Base-by-base conservation (phyloP, 2,329 filamentous ascomycete genomes). In the Botrytis pseudocinerea region DNA sequence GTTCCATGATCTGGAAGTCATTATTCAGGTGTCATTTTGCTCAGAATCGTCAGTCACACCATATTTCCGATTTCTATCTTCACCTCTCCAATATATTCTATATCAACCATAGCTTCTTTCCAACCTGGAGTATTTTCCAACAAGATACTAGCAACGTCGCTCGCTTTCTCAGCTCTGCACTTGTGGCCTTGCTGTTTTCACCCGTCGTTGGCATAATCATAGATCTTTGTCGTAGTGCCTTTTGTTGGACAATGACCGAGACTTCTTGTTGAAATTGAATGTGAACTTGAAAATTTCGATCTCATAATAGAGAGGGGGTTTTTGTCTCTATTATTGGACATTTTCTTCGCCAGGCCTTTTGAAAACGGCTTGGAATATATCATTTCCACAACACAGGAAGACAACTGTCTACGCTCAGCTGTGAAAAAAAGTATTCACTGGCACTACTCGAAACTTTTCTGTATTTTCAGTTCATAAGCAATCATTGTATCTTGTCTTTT, bases 61-160 rank as follows among this genome's bases (percentile, higher is more conserved):
- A 92, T 83, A 9, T 90, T 90, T 78, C 94, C 90, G 4, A 87
- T 84, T 75, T 90, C 88, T 78, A 93, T 90, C 82, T 92, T 92
- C 71, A 94, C 84, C 79, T 94, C 91, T 3, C 89, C 90, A 7
- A 93, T 84, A 75, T 92, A 93, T 0, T 84, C 88, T 72, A 93
- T 88, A 18, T 90, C 85, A 10, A 93, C 86, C 10, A 85, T 80
- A 93, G 82, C 48, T 83, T 85, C 25, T 87, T 85, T 0, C 84
- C 85, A 0, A 87, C 85, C 85, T 0, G 90, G 89, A 0, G 94
- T 85, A 75, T 93, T 93, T 16, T 91, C 91, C 1, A 94, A 82
- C 0, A 86, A 89, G 0, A 90, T 91, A 6, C 85, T 88, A 79
- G 93, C 94, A 44, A 92, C 87, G 79, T 94, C 92, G 3, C 87